Conservation (phyloP, 352 stramenopile genomes). For the Phytophthora ohioensis region DNA sequence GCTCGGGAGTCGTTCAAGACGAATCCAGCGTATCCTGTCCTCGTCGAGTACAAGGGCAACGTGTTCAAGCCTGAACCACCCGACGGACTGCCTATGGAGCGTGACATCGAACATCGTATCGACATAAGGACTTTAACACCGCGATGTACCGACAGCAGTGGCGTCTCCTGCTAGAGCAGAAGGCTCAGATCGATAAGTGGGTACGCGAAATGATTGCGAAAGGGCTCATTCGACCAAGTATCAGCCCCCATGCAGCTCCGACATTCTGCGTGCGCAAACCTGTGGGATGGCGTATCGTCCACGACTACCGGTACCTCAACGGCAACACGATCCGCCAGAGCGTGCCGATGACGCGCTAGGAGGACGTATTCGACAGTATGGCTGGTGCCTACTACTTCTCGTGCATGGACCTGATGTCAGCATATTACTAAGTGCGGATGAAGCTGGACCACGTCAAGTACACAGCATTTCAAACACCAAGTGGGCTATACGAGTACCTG, state of each 20-base stretch:
- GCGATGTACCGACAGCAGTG: no score
- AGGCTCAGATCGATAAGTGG: no score
- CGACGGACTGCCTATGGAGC: conserved; percentile 6
- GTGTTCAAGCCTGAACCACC: conserved; percentile 24
- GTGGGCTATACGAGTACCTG: no score
- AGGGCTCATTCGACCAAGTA: conserved; percentile 27
- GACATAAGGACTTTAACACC: no score
- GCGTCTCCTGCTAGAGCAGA: no score
- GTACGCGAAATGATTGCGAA: conserved; percentile 14
- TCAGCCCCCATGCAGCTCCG: conserved; percentile 27
- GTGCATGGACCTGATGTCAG: conserved; percentile 19
- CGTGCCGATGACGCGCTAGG: conserved; percentile 35
- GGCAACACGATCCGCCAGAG: conserved; percentile 15
- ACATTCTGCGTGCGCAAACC: conserved; percentile 44
- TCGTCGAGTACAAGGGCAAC: conserved; percentile 20
- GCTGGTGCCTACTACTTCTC: conserved; percentile 28
- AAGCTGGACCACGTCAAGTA: no score
- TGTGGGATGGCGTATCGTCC: conserved; percentile 38
- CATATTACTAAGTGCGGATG: no score
- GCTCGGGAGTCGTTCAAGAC: conserved; percentile 10
- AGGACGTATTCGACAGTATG: conserved; percentile 38
- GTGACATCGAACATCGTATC: conserved; percentile 10
- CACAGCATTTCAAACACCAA: no score
- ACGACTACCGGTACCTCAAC: conserved; percentile 38
- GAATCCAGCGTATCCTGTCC: conserved; percentile 3